A percentile compares a stretch with the other conserved stretches of the same genome.
Conservation (phyloP, 345 rosid genomes). For the Gossypioides kirkii region DNA sequence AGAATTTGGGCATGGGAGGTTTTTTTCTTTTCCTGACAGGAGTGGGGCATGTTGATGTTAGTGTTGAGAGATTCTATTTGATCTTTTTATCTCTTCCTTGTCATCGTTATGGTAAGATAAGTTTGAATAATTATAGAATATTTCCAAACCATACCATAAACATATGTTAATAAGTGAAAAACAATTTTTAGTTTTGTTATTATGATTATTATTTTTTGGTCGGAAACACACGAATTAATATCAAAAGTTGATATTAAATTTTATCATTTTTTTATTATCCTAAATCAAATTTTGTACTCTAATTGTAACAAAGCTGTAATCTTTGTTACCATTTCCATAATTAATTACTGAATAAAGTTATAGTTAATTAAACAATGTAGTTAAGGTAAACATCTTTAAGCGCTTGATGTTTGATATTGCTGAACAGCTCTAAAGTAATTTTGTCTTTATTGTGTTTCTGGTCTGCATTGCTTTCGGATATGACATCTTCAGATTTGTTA, state of each 20-base stretch:
- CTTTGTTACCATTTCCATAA: too few relatives aligned
- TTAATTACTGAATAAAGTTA: too few relatives aligned
- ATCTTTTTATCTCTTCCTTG: background rate
- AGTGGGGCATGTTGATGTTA: background rate
- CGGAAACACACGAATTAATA: too few relatives aligned
- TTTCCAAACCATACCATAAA: background rate
- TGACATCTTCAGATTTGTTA: background rate
- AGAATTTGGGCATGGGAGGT: background rate
- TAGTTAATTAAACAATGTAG: too few relatives aligned
- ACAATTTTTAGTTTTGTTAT: too few relatives aligned
- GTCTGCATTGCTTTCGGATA: background rate
- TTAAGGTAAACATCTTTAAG: background rate
- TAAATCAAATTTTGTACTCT: too few relatives aligned
- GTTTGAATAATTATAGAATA: background rate
- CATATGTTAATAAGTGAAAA: too few relatives aligned
- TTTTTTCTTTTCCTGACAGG: too few relatives aligned
- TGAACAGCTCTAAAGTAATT: background rate
- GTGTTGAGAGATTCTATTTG: background rate
- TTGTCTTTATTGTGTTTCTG: background rate
- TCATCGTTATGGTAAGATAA: background rate
- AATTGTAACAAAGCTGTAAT: too few relatives aligned
- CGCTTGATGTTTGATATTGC: background rate
- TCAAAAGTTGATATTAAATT: too few relatives aligned
- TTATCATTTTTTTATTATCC: too few relatives aligned
- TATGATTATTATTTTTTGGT: too few relatives aligned